Evolutionary conservation across 768 basidiomycete genomes (phyloP).

Genomic region (Coprinopsis marcescibilis): DNA sequence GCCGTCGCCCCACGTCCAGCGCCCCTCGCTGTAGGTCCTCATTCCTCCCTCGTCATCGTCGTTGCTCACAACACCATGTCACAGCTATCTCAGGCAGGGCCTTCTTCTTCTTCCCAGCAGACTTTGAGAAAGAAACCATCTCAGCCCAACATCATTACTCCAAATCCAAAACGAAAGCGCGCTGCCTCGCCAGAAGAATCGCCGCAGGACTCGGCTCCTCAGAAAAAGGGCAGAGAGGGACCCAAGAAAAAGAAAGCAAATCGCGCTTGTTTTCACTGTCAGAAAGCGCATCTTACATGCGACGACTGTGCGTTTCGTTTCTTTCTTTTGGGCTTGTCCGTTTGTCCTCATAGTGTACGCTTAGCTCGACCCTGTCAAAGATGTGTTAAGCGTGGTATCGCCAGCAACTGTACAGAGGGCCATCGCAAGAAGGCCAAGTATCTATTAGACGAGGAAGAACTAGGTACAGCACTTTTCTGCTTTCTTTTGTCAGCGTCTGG

Average conservation of each 20-base stretch:
- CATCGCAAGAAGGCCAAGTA: slow-evolving; percentile 98
- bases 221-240: slow-evolving; percentile 59
- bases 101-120: slow-evolving; percentile 27
- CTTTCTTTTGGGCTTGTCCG: background rate
- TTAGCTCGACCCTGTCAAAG: slow-evolving; percentile 93
- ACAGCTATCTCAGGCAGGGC: slow-evolving; percentile 39
- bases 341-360: slow-evolving; percentile 13
- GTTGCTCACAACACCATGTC: slow-evolving; percentile 33
- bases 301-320: slow-evolving; percentile 74
- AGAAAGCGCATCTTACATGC: slow-evolving; percentile 97
- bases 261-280: slow-evolving; percentile 92
- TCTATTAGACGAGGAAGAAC: slow-evolving; percentile 88
- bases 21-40: slow-evolving; percentile 22
- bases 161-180: slow-evolving; percentile 53
- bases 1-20: slow-evolving; percentile 32
- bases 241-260: slow-evolving; percentile 95
- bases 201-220: slow-evolving; percentile 38
- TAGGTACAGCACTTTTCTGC: slow-evolving; percentile 52
- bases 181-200: slow-evolving; percentile 54
- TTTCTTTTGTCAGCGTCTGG: slow-evolving; percentile 11
- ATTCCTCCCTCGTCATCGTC: slow-evolving; percentile 26
- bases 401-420: slow-evolving; percentile 85
- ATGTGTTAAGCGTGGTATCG: slow-evolving; percentile 91
- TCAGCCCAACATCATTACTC: slow-evolving; percentile 16
- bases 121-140: slow-evolving; percentile 34